Percentiles rank a stretch among this genome's conserved stretches.
Evolutionary conservation across 2,329 filamentous ascomycete species (phyloP).

Genomic region (Lasiodiplodia gonubiensis): DNA sequence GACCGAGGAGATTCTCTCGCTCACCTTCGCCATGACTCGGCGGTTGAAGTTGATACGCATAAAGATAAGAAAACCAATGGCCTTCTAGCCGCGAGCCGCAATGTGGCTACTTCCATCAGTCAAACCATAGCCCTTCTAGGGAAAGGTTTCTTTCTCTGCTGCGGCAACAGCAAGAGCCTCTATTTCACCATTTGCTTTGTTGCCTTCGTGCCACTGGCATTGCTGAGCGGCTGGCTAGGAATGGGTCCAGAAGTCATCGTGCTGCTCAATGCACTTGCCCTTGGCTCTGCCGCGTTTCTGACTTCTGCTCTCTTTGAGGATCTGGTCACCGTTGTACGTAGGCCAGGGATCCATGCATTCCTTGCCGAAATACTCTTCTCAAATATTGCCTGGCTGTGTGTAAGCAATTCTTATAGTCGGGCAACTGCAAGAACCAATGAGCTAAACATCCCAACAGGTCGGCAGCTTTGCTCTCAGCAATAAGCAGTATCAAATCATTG

Average conservation of each 20-base stretch:
- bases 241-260: neutral
- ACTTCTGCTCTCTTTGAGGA: neutral
- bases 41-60: neutral
- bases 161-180: neutral
- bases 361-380: neutral
- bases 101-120: neutral
- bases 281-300: neutral
- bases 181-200: neutral
- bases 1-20: neutral
- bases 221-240: neutral
- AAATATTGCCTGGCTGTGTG: slow-evolving; percentile 3
- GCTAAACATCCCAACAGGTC: neutral
- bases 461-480: neutral
- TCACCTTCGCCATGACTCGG: neutral
- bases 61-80: neutral
- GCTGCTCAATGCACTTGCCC: neutral
- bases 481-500: neutral
- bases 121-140: neutral
- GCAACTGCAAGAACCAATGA: neutral
- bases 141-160: neutral
- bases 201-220: neutral
- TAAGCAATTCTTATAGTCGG: neutral
- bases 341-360: neutral
- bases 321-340: neutral
- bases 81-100: neutral